These are phyloP conservation scores for Tulasnella sp. DNA, from an alignment of 768 basidiomycete genomes.

Conservation along the genomic window DNA sequence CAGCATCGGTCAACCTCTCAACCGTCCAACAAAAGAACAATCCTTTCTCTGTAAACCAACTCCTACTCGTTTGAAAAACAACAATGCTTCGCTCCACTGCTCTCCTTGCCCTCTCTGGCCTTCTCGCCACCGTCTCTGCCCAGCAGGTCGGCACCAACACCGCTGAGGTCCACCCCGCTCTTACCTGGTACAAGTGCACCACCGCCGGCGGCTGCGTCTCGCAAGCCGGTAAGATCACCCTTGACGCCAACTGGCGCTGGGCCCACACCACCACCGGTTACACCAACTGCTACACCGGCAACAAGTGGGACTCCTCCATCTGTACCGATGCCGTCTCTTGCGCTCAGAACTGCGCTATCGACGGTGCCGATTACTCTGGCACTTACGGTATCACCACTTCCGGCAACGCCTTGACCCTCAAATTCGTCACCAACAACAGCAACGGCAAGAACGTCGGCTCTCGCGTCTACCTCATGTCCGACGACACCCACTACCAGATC, in stretches of 20 bases:
- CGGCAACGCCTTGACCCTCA: slow-evolving; percentile 15
- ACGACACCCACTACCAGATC: slow-evolving; percentile 32
- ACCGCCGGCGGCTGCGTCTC: slow-evolving; percentile 19
- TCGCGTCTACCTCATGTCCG: slow-evolving; percentile 36
- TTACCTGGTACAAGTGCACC: slow-evolving; percentile 39
- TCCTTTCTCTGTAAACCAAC: not conserved
- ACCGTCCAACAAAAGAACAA: not conserved
- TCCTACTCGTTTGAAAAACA: not conserved
- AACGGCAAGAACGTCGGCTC: slow-evolving; percentile 7
- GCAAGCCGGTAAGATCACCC: not conserved
- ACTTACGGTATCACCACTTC: slow-evolving; percentile 16
- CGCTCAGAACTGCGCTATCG: slow-evolving; percentile 30
- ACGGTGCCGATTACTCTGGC: slow-evolving; percentile 20
- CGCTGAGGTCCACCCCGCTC: slow-evolving; percentile 39
- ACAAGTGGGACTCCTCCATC: slow-evolving; percentile 34
- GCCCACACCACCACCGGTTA: slow-evolving; percentile 26
- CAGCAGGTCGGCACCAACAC: slow-evolving; percentile 41
- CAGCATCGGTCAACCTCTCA: not conserved
- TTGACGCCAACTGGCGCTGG: slow-evolving; percentile 20
- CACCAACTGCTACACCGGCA: slow-evolving; percentile 41
- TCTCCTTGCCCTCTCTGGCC: not conserved
- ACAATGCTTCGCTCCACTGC: not conserved
- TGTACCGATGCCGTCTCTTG: slow-evolving; percentile 32
- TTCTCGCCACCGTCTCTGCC: slow-evolving; percentile 6
- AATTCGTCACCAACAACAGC: slow-evolving; percentile 9